Base-by-base conservation (phyloP, 257 asterid species). In the Prunella vulgaris region DNA sequence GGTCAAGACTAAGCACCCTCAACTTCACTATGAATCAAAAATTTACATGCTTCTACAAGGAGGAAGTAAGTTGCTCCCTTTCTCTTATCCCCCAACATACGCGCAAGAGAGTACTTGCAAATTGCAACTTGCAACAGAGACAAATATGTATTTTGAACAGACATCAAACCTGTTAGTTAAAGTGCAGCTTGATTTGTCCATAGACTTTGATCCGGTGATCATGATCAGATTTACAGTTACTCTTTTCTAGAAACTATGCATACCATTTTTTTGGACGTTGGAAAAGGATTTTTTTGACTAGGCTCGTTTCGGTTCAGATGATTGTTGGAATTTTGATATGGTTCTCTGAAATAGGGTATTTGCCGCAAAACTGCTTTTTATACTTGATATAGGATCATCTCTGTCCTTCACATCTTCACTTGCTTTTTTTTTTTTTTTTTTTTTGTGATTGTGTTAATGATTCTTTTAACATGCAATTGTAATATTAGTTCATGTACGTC, bases 11-110 rank as follows among this genome's bases (percentile, higher is more conserved):
- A 92, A 89, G 84, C 97, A 92, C 54, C 98, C 98, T 10, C 97
- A 92, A 77, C 98, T 92, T 80, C 98, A 92, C 80, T 92, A 92
- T 69, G 97, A 92, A 72, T 92, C 96, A 63, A 92, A 89, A 79
- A 82, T 89, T 67, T 89, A 89, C 75, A 80, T 87, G 96, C 89
- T 89, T 74, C 95, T 92, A 44, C 97, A 88, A 80, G 98, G 98
- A 77, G 97, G 97, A 87, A 88, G 97, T 92, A 79, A 86, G 98
- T 75, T 58, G 18, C 18, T 58, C 32, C 25, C 59, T n/a, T 42
- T 57, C 49, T 49, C 24, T 54, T 49, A 4, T 25, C 20, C 27
- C 15, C 49, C 22, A 27, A 1, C 10, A 48, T 37, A 4, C 51
- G 24, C 38, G 27, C 54, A 56, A 21, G 17, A 54, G 27, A 40